Evolutionary conservation across 345 rosid species (phyloP).

Genomic region (Eucalyptus marginata): DNA sequence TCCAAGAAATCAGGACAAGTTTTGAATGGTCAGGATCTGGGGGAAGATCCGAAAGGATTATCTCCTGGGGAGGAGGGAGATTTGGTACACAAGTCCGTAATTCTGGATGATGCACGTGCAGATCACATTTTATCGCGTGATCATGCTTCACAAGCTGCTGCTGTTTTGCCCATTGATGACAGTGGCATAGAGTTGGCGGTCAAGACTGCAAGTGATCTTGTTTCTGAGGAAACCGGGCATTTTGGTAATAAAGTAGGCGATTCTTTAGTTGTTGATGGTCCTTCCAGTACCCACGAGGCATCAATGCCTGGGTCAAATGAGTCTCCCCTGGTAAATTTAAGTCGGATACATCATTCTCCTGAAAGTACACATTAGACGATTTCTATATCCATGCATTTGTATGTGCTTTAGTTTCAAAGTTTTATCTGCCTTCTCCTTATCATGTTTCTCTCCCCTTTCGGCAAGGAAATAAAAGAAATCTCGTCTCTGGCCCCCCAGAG

Average conservation of each 20-base stretch:
- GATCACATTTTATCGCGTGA: background rate
- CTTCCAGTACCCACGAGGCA: constrained; percentile 18
- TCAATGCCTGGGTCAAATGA: constrained; percentile 58
- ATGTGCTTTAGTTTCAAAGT: constrained; percentile 6
- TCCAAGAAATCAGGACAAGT: background rate
- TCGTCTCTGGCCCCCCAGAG: background rate
- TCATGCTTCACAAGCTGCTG: background rate
- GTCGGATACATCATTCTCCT: constrained; percentile 97
- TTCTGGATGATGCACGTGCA: background rate
- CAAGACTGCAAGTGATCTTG: background rate
- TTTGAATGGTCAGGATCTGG: background rate
- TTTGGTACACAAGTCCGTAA: background rate
- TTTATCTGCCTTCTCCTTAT: constrained; percentile 3
- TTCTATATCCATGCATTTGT: constrained; percentile 28
- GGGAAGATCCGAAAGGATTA: background rate
- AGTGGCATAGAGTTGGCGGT: background rate
- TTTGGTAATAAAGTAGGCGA: constrained; percentile 11
- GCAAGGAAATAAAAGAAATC: constrained; percentile 27
- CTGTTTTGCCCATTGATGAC: background rate
- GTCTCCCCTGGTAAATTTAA: constrained; percentile 64
- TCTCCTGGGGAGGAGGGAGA: background rate
- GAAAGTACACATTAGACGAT: constrained; percentile 94
- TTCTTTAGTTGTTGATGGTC: constrained; percentile 29
- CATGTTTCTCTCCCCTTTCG: background rate
- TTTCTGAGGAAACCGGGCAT: background rate